Evolutionary conservation across 345 rosid species (phyloP), one percentile per base, ranked within the genome.

Genomic region (Anacardium occidentale): DNA sequence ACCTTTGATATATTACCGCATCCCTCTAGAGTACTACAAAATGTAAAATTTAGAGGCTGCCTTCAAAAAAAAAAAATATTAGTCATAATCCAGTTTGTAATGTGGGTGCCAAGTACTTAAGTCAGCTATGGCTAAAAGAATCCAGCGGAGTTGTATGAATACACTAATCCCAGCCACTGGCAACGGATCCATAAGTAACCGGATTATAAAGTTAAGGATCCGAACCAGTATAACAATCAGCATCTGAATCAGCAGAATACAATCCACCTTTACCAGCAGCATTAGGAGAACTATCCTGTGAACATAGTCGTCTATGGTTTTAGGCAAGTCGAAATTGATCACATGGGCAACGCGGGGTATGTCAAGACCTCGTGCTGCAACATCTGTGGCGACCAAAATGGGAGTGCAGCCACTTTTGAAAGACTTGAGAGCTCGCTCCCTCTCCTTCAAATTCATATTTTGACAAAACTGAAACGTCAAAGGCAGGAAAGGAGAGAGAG

Each of bases 351-450:
- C 88, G 26, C 66, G 71, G 0, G 88, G 90, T 13, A 86, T 77
- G 68, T 86, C 90, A 40, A 86, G 79, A 18, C 88, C 88, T 29
- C 88, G 75, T 0, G 90, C 75, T 18, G 90, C 90, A 74, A 86
- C 90, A 65, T 86, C 90, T 18, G 88, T 86, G 50, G 90, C 90
- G 54, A 86, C 90, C 81, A 86, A 50, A 44, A 84, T 87, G 20
- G 88, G 85, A 64, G 82, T 81, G 10, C 63, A 26, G 52, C 86
- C 88, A 3, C 69, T 77, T 42, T 83, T 83, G 61, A 87, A 87
- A 42, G 78, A 83, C 62, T 70, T 84, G 58, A 87, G 71, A 3
- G 90, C 90, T 40, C 62, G 74, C 67, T 84, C 90, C 61, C 90
- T 83, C 75, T 84, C 88, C 88, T 84, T 57, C 54, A 80, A 50